Evolutionary conservation across 202 grass and related monocot genomes (phyloP), one percentile per base, ranked within the genome.

Genomic region (Schoenoplectus triqueter): DNA sequence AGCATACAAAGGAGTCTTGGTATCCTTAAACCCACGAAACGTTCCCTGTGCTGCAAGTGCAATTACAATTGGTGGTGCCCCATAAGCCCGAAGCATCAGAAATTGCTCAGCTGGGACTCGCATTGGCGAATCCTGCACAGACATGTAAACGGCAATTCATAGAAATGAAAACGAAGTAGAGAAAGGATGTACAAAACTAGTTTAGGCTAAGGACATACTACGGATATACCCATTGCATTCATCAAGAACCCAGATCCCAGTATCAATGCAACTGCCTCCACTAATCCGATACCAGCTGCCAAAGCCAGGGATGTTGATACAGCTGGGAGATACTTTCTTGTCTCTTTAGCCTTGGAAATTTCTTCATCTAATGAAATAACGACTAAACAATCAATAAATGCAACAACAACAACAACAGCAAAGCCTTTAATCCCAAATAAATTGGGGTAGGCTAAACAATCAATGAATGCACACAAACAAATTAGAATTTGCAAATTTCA

Each of bases 1-100:
- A 85, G 92, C 95, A 91, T 92, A 97, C 73, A 97, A 64, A 11
- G 95, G 95, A 68, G 95, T 97, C 70, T 92, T 97, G 60, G 95
- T 97, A 92, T 97, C 95, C 86, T 87, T 85, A 82, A 97, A 91
- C 41, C 95, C 95, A 87, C 92, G 95, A 91, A 97, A 97, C 49
- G 90, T 89, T 79, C 95, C 95, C 84, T 97, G 92, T 46, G 92
- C 90, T 42, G 95, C 95, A 85, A 97, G 95, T 85, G 95, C 90
- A 69, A 97, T 66, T 57, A 94, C 84, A 20, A 94, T 88, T 69
- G 92, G 89, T 2, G 95, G 92, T 82, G 95, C 92, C 87, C 95
- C 95, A 88, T 90, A 94, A 87, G 90, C 95, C 80, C 92, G 84
- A 50, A 93, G 78, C 48, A 85, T 89, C 88, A 97, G 92, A 88